A percentile compares a stretch with the other conserved stretches of the same genome.
phyloP scores from a whole-genome alignment of 495 filamentous ascomycete genomes.

The Penicillium psychrofluorescens region DNA sequence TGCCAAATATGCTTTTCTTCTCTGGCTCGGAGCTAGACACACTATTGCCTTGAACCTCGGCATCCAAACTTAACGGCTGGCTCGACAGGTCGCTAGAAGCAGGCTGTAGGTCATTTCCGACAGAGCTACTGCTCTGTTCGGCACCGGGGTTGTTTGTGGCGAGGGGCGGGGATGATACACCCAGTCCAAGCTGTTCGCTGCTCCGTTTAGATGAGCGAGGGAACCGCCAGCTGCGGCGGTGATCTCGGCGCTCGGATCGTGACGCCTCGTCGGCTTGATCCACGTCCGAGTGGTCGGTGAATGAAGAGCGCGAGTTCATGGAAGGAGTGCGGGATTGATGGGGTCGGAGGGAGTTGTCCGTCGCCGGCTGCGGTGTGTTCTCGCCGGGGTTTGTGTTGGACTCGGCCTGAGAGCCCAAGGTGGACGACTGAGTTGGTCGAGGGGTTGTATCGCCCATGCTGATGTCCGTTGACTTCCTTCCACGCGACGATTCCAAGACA shows the following conservation, averaged over 20 bases:
- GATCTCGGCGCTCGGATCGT: conserved; percentile 57
- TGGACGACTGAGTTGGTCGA: conserved; percentile 18
- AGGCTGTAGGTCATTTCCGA: conserved; percentile 44
- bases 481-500: conserved; percentile 15
- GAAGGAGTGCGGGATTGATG: conserved; percentile 62
- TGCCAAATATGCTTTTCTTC: conserved; percentile 68
- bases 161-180: conserved; percentile 40
- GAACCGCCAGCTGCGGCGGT: conserved; percentile 62
- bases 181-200: conserved; percentile 42
- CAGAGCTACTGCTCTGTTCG: conserved; percentile 60
- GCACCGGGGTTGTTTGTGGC: conserved; percentile 57
- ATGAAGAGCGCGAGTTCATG: conserved; percentile 62
- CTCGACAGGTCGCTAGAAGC: conserved; percentile 20
- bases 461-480: conserved; percentile 4
- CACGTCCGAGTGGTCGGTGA: conserved; percentile 69
- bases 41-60: conserved; percentile 24
- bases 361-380: conserved; percentile 13
- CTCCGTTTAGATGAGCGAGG: conserved; percentile 49
- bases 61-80: conserved; percentile 32
- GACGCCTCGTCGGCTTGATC: conserved; percentile 57
- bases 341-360: conserved; percentile 51
- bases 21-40: conserved; percentile 42
- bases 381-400: conserved; percentile 14
- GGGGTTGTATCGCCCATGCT: conserved; percentile 26
- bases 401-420: conserved; percentile 12